phyloP scores from a whole-genome alignment of 23 red algal species.

The Chondrus crispus region DNA sequence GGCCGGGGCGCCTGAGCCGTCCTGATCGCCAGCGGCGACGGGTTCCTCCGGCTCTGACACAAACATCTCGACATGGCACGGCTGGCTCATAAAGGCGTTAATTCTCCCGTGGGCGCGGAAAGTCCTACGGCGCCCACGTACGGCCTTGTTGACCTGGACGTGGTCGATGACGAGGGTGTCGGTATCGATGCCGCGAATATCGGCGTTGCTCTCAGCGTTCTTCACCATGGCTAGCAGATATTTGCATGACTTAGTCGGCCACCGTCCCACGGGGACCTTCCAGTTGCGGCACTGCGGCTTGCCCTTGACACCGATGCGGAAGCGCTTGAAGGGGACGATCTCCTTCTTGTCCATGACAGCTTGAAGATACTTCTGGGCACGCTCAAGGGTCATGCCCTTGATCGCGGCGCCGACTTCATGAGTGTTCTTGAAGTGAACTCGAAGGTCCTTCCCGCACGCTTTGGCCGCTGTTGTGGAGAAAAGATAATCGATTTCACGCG shows the following conservation, averaged over 20 bases:
- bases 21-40: slow-evolving; percentile 57
- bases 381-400: slow-evolving; percentile 71
- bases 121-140: slow-evolving; percentile 87
- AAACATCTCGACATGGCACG: slow-evolving; percentile 99
- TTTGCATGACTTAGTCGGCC: slow-evolving; percentile 82
- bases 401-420: slow-evolving; percentile 87
- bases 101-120: slow-evolving; percentile 96
- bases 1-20: slow-evolving; percentile 23
- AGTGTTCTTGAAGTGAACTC: slow-evolving; percentile 99
- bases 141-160: slow-evolving; percentile 97
- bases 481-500: background rate
- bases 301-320: slow-evolving; percentile 93
- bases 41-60: slow-evolving; percentile 61
- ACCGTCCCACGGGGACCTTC: slow-evolving; percentile 81
- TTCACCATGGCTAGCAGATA: slow-evolving; percentile 88
- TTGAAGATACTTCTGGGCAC: slow-evolving; percentile 88
- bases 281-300: slow-evolving; percentile 91
- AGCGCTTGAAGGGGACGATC: slow-evolving; percentile 96
- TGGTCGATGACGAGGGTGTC: slow-evolving; percentile 86
- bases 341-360: slow-evolving; percentile 98
- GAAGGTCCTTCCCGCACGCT: slow-evolving; percentile 84
- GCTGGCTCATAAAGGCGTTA: slow-evolving; percentile 94
- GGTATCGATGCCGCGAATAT: slow-evolving; percentile 83
- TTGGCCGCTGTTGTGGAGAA: slow-evolving; percentile 66
- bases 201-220: slow-evolving; percentile 94